Evolutionary conservation across 345 rosid genomes (phyloP), one percentile per base, ranked within the genome.

Genomic region (Arabidopsis suecica): DNA sequence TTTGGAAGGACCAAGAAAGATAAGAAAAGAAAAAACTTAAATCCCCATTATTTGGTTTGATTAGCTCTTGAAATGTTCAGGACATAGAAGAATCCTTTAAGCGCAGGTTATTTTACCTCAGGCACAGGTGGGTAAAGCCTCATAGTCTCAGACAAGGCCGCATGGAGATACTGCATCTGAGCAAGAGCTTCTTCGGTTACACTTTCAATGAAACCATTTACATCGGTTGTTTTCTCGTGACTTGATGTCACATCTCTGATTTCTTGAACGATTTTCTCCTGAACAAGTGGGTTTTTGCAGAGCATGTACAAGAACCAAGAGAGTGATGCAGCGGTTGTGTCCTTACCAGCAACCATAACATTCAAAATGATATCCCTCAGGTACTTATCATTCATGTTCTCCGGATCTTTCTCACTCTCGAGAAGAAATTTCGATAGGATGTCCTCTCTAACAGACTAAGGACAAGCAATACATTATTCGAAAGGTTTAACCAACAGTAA

Each of bases 301-400:
- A 89, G 90, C 88, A 87, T 76, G 28, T 85, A 88, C 64, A 89
- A 72, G 85, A 89, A 83, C 97, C 95, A 89, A 0, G 86, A 85
- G 48, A 91, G 81, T 8, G 95, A 63, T 28, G 51, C 76, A 14
- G 89, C 91, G 7, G 73, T 83, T 2, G 89, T 55, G 50, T 91
- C 97, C 75, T 89, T 91, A 10, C 94, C 92, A 5, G 97, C 89
- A 3, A 86, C 69, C 85, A 88, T 83, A 57, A 88, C 85, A 64
- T 65, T 89, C 57, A 91, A 78, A 34, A 88, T 88, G 34, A 88
- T 85, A 71, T 89, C 97, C 13, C 89, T 82, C 66, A 91, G 36
- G 48, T 82, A 89, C 56, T 80, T 64, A 34, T 89, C 93, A 2
- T 79, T 83, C 91, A 86, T 86, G 20, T 25, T 69, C 74, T 80